phyloP scores from a whole-genome alignment of 257 asterid species.

The Solanum neorickii region DNA sequence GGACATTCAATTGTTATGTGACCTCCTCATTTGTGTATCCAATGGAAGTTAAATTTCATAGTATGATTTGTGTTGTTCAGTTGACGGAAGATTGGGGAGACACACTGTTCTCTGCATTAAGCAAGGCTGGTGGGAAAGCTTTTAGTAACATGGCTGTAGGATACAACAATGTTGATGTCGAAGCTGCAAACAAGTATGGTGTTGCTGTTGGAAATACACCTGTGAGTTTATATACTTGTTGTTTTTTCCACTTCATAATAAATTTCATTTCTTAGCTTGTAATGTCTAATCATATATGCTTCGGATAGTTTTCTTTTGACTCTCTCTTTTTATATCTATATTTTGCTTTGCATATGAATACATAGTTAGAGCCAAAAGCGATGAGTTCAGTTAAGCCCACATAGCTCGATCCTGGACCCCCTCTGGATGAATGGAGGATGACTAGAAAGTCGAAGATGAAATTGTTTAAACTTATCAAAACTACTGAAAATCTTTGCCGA shows the following conservation, averaged over 20 bases:
- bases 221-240: conserved; percentile 24
- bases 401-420: too few relatives aligned
- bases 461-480: background rate
- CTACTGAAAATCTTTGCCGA: background rate
- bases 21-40: background rate
- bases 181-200: conserved; percentile 79
- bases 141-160: conserved; percentile 99
- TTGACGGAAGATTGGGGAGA: conserved; percentile 97
- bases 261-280: background rate
- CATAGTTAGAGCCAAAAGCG: background rate
- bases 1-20: background rate
- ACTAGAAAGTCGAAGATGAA: background rate
- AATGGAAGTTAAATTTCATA: background rate
- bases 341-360: background rate
- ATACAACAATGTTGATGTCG: conserved; percentile 82
- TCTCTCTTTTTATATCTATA: background rate
- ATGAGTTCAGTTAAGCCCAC: background rate
- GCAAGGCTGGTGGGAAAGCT: conserved; percentile 92
- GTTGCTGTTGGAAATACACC: conserved; percentile 98
- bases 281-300: background rate
- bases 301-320: background rate
- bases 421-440: background rate
- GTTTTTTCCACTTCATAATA: background rate
- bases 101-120: conserved; percentile 70
- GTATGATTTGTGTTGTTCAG: conserved; percentile 18